Base-by-base conservation (phyloP, 192 early-diverging fungal species). In the Podila epigama region DNA sequence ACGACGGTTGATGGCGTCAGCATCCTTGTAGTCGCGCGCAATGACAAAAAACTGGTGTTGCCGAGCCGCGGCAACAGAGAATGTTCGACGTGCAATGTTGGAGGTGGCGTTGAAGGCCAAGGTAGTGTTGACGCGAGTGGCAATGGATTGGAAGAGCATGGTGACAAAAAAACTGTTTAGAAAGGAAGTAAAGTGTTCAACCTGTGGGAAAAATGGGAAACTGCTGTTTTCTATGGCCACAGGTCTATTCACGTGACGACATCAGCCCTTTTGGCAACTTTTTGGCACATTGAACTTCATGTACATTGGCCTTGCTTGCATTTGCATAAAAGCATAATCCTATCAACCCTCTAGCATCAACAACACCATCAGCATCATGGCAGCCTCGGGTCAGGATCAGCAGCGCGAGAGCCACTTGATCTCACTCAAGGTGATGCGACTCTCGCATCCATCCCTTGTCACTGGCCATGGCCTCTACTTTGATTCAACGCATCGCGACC, bases 401-500 rank as follows among this genome's bases (percentile, higher is more conserved):
- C 77, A 70, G 9, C 77, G 77, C n/a, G 77, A 75, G 61, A 60
- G 33, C 6, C 95, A 97, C 75, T 85, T 89, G 22, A 86, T 97
- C 53, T 89, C 92, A 2, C 86, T 97, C 36, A 97, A 96, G 75
- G 95, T 97, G 29, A 94, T 97, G 91, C 92, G 95, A 25, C 88
- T 96, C 40, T 92, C 94, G 71, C 87, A 89, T 56, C 94, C 92
- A 29, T 63, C 88, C 20, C 86, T 93, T 64, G 81, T 85, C 22
- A 79, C 79, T 35, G 82, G 83, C 6, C 82, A 81, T 27, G 70
- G 82, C 31, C 56, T 86, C 31, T 83, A 82, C 40, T 71, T 71
- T 33, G 81, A 82, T 7, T 51, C 63, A 44, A 54, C 58, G 2
- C n/a, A 63, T 16, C 5, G 4, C 65, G 51, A 28, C 65, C 36